Evolutionary conservation across 129 eudicot species (phyloP).

Genomic region (Mikania micrantha): DNA sequence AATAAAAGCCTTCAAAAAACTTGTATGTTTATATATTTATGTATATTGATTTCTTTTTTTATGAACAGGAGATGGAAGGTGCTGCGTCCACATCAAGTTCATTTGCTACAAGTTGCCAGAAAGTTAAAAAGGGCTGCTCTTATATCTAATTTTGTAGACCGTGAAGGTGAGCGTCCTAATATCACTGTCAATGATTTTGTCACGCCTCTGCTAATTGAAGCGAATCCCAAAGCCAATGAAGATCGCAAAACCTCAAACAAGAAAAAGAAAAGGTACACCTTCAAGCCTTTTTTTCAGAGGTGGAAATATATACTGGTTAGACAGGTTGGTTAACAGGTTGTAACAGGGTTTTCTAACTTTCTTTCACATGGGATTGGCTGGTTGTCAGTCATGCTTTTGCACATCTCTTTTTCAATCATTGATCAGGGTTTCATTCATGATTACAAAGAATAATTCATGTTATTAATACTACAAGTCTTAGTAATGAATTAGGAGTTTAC

Average conservation of each 20-base stretch:
- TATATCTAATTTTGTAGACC: conserved; percentile 80
- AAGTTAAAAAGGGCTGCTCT: conserved; percentile 44
- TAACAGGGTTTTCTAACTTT: neutral
- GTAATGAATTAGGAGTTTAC: neutral
- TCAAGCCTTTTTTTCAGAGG: neutral
- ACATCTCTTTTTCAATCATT: neutral
- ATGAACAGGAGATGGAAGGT: conserved; percentile 68
- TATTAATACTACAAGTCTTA: neutral
- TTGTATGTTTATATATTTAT: neutral
- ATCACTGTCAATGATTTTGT: conserved; percentile 61
- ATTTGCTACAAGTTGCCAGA: conserved; percentile 46
- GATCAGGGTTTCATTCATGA: neutral
- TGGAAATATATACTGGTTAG: neutral
- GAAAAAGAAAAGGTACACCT: conserved; percentile 40
- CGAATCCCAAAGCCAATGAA: conserved; percentile 25
- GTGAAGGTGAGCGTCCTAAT: conserved; percentile 72
- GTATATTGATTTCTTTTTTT: neutral
- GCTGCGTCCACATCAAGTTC: conserved; percentile 61
- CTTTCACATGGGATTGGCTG: neutral
- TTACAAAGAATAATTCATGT: neutral
- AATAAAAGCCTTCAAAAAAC: neutral
- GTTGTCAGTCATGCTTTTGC: neutral
- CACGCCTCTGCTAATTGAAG: conserved; percentile 21
- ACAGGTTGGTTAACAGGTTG: neutral
- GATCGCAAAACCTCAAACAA: conserved; percentile 22